Evolutionary conservation across 148 eudicot species (phyloP), one percentile per base, ranked within the genome.

Genomic region (Rhododendron ferrugineum): DNA sequence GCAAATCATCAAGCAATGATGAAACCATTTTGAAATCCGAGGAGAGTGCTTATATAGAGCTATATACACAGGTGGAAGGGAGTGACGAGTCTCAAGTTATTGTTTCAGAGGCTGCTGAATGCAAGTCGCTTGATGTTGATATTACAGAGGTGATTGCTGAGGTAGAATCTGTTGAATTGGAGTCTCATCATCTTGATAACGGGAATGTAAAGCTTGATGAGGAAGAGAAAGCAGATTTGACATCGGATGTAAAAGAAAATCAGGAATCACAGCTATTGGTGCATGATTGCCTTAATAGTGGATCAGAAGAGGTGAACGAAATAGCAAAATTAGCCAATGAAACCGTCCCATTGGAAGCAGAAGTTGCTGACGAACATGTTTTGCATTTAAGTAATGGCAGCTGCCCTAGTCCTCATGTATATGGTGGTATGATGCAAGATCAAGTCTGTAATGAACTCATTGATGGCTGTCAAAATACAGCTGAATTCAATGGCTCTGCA

Each of bases 121-220:
- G 56, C 54, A 18, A 37, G n/a, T 77, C 28, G 56, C 40, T 82
- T 3, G 72, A 26, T 68, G n/a, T 60, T 68, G 72, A 81, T 23
- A 76, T 49, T 30, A 28, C 47, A 72, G 85, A 84, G 85, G 77
- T 83, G 79, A 49, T 79, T 79, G 79, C 84, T 83, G 86, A 83
- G 52, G 75, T 74, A 82, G 64, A 73, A 77, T 83, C 89, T 85
- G 82, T 77, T 42, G 56, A n/a, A 49, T 47, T 64, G 4, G 85
- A 79, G 81, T 42, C 81, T 52, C 58, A 81, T 81, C 77, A 77
- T 36, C 76, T 60, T 72, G 74, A 72, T 77, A 82, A 79, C n/a
- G 68, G 76, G 62, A 84, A 89, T 23, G 84, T 84, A 70, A 86
- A 78, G 90, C 79, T 84, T 79, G 85, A 80, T 37, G 88, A 77